phyloP scores from a whole-genome alignment of 2,329 filamentous ascomycete species.

The Eutypella sp. region DNA sequence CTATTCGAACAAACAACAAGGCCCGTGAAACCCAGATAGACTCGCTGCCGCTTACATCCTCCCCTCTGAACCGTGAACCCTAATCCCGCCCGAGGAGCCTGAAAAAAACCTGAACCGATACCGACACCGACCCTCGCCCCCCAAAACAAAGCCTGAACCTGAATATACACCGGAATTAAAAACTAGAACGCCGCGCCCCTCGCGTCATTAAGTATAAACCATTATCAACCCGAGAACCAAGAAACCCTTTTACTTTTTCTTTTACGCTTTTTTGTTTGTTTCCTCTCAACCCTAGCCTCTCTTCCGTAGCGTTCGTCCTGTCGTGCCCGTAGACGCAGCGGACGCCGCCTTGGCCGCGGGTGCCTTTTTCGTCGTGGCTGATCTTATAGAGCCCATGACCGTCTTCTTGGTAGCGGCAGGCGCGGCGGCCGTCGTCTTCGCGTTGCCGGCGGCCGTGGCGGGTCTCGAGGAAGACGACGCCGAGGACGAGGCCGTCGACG shows the following conservation, averaged over 20 bases:
- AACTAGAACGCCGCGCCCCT: neutral
- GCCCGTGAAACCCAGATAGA: neutral
- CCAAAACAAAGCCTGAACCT: neutral
- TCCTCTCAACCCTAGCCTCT: too few relatives aligned
- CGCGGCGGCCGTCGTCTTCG: conserved; percentile 27
- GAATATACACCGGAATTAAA: neutral
- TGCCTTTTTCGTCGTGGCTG: conserved; percentile 45
- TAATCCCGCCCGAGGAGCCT: too few relatives aligned
- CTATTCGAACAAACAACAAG: neutral
- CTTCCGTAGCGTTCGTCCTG: conserved; percentile 50
- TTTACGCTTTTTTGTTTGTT: too few relatives aligned
- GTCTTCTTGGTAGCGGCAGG: conserved; percentile 43
- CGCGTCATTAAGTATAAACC: neutral
- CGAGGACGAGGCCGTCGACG: conserved; percentile 19
- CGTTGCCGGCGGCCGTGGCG: conserved; percentile 11
- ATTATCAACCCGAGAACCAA: neutral
- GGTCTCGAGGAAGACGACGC: conserved; percentile 25
- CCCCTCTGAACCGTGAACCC: too few relatives aligned
- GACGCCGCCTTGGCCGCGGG: conserved; percentile 37
- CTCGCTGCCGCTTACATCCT: too few relatives aligned
- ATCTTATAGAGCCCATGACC: conserved; percentile 49
- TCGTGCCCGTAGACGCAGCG: conserved; percentile 37
- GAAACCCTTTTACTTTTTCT: too few relatives aligned
- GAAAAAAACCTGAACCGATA: neutral
- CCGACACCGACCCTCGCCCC: neutral